Evolutionary conservation across 148 eudicot species (phyloP).

Genomic region (Chenopodium album): DNA sequence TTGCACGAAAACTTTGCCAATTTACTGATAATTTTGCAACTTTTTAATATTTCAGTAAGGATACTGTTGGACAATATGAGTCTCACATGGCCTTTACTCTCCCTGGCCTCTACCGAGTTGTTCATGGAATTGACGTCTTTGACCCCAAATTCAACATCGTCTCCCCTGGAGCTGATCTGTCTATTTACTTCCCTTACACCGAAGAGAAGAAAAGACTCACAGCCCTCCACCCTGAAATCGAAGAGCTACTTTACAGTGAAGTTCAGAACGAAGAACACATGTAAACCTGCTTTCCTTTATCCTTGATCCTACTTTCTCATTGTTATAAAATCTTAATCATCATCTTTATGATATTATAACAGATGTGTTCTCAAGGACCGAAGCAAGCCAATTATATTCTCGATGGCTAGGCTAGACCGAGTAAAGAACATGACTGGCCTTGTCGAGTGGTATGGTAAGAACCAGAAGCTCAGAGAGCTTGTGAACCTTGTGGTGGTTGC

Average conservation of each 20-base stretch:
- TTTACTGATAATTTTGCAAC: background rate
- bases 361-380: conserved; percentile 83
- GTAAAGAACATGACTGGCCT: conserved; percentile 95
- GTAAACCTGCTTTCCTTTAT: conserved; percentile 38
- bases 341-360: background rate
- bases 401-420: conserved; percentile 93
- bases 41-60: conserved; percentile 58
- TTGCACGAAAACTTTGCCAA: too few relatives aligned
- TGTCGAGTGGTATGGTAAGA: conserved; percentile 91
- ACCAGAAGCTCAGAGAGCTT: conserved; percentile 60
- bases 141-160: conserved; percentile 98
- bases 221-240: conserved; percentile 77
- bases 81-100: conserved; percentile 84
- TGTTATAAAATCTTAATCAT: background rate
- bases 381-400: conserved; percentile 82
- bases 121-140: conserved; percentile 91
- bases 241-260: conserved; percentile 77
- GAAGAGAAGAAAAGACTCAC: conserved; percentile 81
- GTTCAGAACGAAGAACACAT: conserved; percentile 81
- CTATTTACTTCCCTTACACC: conserved; percentile 75
- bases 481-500: conserved; percentile 98
- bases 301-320: background rate
- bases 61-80: conserved; percentile 96
- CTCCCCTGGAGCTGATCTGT: conserved; percentile 91
- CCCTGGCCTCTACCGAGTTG: conserved; percentile 95